A percentile compares a stretch with the other conserved stretches of the same genome.
phyloP scores from a whole-genome alignment of 2,329 filamentous ascomycete species.

The Botrytis porri region DNA sequence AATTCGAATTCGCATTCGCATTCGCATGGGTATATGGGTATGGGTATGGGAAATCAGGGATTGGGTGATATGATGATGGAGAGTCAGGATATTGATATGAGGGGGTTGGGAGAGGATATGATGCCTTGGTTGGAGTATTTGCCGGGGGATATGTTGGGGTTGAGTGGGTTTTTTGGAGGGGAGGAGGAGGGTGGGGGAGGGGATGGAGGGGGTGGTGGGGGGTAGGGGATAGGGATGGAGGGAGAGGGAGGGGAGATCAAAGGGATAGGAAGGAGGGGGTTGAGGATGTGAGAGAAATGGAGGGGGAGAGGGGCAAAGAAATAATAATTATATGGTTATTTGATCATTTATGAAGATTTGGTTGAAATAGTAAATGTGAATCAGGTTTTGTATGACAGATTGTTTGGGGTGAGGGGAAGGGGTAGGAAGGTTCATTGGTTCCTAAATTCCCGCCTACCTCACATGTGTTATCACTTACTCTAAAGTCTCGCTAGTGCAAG shows the following conservation, averaged over 20 bases:
- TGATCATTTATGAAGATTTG: not conserved
- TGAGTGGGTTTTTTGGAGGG: slow-evolving; percentile 45
- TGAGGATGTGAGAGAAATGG: no score
- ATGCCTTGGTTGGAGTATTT: slow-evolving; percentile 75
- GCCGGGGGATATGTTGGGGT: slow-evolving; percentile 59
- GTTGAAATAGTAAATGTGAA: no score
- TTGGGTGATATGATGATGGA: slow-evolving; percentile 63
- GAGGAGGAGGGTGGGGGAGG: not conserved
- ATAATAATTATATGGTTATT: not conserved
- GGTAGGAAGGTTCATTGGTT: no score
- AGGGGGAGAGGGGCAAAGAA: not conserved
- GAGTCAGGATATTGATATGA: slow-evolving; percentile 75
- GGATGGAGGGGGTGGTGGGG: not conserved
- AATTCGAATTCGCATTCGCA: no score
- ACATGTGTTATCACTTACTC: no score
- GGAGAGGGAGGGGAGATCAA: no score
- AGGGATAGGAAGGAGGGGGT: no score
- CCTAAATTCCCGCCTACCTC: no score
- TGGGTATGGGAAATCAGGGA: slow-evolving; percentile 33
- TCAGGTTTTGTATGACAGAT: no score
- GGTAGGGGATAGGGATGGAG: no score
- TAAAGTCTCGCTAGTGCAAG: no score
- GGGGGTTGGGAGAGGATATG: slow-evolving; percentile 63
- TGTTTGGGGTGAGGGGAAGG: no score
- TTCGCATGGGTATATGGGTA: slow-evolving; percentile 26